Conservation (phyloP, 2,329 filamentous ascomycete genomes). For the Aureobasidium zeae region DNA sequence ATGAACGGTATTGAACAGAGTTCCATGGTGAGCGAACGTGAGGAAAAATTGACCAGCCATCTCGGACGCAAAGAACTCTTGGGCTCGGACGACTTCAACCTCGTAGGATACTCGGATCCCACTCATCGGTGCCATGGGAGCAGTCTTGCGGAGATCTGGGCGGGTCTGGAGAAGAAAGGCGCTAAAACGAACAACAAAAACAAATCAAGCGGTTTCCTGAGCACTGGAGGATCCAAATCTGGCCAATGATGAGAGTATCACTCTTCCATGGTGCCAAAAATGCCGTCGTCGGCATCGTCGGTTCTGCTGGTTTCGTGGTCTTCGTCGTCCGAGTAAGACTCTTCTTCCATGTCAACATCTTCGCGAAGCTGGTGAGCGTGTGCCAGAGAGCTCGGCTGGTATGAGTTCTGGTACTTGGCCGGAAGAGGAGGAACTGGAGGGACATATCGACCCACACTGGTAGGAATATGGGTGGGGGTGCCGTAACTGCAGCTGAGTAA, state of each 20-base stretch:
- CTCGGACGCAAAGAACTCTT: constrained; percentile 18
- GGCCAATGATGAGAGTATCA: constrained; percentile 32
- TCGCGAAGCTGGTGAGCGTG: constrained; percentile 18
- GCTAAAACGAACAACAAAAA: constrained; percentile 4
- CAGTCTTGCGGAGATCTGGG: constrained; percentile 24
- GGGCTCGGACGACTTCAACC: constrained; percentile 19
- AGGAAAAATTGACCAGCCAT: constrained; percentile 8
- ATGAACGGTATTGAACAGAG: constrained; percentile 15
- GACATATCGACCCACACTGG: constrained; percentile 58
- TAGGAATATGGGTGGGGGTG: constrained; percentile 60
- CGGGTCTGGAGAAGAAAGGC: constrained; percentile 1
- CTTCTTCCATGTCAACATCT: constrained; percentile 42
- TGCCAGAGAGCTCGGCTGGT: constrained; percentile 21
- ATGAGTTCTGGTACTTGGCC: constrained; percentile 57
- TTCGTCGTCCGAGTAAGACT: constrained; percentile 41
- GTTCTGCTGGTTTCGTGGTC: constrained; percentile 41
- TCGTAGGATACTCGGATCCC: constrained; percentile 17
- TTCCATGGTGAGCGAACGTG: constrained; percentile 6
- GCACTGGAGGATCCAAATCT: constrained; percentile 4
- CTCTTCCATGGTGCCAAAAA: constrained; percentile 96
- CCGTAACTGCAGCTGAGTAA: constrained; percentile 85
- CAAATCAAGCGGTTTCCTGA: constrained; percentile 6
- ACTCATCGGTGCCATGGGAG: constrained; percentile 35
- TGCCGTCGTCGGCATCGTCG: constrained; percentile 88
- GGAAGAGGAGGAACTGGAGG: constrained; percentile 85